A percentile compares a stretch with the other conserved stretches of the same genome.
Conservation (phyloP, 306 rosid species). For the Hippophae tibetana region DNA sequence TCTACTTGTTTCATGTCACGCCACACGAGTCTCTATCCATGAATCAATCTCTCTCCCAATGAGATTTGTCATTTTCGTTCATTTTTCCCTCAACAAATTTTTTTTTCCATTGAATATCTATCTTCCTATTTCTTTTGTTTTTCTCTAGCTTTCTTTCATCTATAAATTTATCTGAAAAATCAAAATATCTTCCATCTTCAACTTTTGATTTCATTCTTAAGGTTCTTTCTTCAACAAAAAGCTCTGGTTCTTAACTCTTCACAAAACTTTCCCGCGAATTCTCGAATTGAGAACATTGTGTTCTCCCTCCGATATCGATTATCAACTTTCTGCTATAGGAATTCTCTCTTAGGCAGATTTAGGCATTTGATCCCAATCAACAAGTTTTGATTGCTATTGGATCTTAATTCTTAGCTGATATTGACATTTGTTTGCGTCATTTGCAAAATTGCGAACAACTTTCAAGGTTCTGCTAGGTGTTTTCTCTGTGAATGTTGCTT, state of each 20-base stretch:
- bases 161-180: too few relatives aligned
- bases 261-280: too few relatives aligned
- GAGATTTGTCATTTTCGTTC: too few relatives aligned
- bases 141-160: slow-evolving; percentile 16
- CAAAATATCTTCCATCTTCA: too few relatives aligned
- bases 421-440: slow-evolving; percentile 4
- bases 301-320: background rate
- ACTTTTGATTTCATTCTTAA: too few relatives aligned
- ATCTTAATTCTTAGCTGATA: too few relatives aligned
- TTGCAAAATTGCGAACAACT: background rate
- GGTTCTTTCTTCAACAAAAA: too few relatives aligned
- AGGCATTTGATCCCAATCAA: background rate
- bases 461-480: background rate
- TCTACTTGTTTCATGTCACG: too few relatives aligned
- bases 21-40: background rate
- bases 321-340: too few relatives aligned
- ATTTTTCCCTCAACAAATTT: background rate
- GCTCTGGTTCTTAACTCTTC: too few relatives aligned
- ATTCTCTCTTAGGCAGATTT: background rate
- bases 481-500: slow-evolving; percentile 17
- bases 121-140: slow-evolving; percentile 11
- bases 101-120: background rate
- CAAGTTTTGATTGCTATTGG: background rate
- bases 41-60: background rate
- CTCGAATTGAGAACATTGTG: background rate